Evolutionary conservation across 176 grass and related monocot species (phyloP).

Genomic region (Aechmea fasciata): DNA sequence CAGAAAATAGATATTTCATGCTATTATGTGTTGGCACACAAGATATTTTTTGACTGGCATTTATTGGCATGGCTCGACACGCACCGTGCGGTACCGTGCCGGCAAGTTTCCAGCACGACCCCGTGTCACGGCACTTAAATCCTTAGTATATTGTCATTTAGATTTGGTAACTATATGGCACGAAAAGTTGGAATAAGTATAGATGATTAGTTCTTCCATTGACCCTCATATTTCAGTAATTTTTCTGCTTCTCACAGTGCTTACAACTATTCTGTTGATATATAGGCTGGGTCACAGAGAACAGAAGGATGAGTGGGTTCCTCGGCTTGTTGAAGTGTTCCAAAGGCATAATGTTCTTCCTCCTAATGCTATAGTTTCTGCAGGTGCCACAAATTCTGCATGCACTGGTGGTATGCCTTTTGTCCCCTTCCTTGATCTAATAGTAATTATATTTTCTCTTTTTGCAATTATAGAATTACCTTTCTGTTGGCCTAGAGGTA

Average conservation of each 20-base stretch:
- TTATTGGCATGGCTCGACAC: too few species aligned
- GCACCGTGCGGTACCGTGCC: too few species aligned
- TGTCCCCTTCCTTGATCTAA: constrained; percentile 1
- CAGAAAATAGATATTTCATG: too few species aligned
- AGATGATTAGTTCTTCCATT: too few species aligned
- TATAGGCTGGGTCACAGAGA: constrained; percentile 92
- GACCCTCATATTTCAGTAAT: too few species aligned
- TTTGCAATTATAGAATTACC: neutral
- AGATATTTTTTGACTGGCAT: too few species aligned
- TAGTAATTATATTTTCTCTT: constrained; percentile 12
- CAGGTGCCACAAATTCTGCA: constrained; percentile 74
- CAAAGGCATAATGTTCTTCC: constrained; percentile 81
- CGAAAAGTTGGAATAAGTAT: too few species aligned
- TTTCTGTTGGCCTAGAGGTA: too few species aligned
- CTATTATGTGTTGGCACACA: too few species aligned
- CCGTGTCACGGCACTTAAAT: too few species aligned
- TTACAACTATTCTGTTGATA: constrained; percentile 13
- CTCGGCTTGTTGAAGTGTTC: constrained; percentile 82
- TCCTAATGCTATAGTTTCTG: constrained; percentile 68
- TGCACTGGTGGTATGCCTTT: constrained; percentile 70
- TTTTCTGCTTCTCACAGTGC: neutral
- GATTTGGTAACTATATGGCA: neutral
- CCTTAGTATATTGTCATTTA: neutral
- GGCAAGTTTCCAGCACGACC: too few species aligned
- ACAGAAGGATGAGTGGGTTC: constrained; percentile 94